Percentiles rank a stretch among this genome's conserved stretches.
Conservation (phyloP, 2,329 filamentous ascomycete species). For the Zymoseptoria ardabiliae region DNA sequence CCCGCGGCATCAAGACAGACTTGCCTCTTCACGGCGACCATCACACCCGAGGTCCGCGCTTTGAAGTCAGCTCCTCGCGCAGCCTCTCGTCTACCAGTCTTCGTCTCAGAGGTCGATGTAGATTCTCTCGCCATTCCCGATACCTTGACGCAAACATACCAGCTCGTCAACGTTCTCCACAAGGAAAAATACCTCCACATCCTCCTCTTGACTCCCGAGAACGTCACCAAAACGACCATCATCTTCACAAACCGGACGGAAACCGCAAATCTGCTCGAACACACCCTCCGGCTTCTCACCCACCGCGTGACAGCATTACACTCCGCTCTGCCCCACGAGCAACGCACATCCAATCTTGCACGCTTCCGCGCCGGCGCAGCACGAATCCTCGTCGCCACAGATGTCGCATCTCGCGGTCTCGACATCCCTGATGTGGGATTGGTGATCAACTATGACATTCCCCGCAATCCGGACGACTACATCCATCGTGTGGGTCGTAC, state of each 20-base stretch:
- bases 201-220: constrained; percentile 71
- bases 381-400: constrained; percentile 84
- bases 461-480: constrained; percentile 93
- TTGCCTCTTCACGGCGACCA: constrained; percentile 88
- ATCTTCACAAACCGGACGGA: constrained; percentile 90
- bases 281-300: constrained; percentile 73
- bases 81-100: constrained; percentile 68
- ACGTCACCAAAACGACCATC: constrained; percentile 70
- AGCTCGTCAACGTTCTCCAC: constrained; percentile 84
- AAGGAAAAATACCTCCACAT: constrained; percentile 92
- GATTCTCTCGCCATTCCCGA: constrained; percentile 65
- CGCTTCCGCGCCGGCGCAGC: constrained; percentile 87
- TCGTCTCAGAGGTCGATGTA: constrained; percentile 82
- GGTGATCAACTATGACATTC: constrained; percentile 93
- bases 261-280: constrained; percentile 83
- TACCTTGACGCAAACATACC: constrained; percentile 74
- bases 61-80: constrained; percentile 62
- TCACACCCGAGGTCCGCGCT: constrained; percentile 84
- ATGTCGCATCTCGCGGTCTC: constrained; percentile 87
- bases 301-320: constrained; percentile 90
- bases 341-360: constrained; percentile 79
- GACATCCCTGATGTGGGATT: constrained; percentile 89
- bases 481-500: constrained; percentile 95
- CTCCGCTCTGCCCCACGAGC: constrained; percentile 74
- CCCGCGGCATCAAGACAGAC: constrained; percentile 73